Percentiles rank a stretch among this genome's conserved stretches.
Evolutionary conservation across 2,329 filamentous ascomycete genomes (phyloP).

Genomic region (Colletotrichum sp.): DNA sequence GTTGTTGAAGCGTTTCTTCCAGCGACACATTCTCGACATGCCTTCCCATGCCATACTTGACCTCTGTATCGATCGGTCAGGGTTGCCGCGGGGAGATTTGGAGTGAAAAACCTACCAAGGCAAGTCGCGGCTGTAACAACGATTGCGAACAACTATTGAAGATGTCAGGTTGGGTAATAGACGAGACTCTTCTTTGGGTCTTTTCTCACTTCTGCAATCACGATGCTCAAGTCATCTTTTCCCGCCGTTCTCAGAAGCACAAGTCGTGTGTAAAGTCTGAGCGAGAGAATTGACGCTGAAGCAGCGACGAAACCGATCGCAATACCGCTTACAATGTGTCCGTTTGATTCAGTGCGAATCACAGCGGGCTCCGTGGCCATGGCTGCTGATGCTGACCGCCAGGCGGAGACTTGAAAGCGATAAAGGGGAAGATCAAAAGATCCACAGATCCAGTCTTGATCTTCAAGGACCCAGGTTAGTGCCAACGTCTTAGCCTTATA

Average conservation of each 20-base stretch:
- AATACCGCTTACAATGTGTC: constrained; percentile 24
- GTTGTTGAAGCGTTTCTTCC: constrained; percentile 23
- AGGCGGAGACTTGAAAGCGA: not conserved
- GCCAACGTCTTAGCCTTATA: not conserved
- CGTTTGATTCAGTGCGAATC: constrained; percentile 24
- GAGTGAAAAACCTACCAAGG: not conserved
- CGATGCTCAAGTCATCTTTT: constrained; percentile 32
- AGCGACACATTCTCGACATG: constrained; percentile 24
- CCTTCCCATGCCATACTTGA: constrained; percentile 29
- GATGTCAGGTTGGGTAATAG: too few species aligned
- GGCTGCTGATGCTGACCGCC: not conserved
- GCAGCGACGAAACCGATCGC: constrained; percentile 24
- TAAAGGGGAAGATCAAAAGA: not conserved
- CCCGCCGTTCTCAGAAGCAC: constrained; percentile 26
- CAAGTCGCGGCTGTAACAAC: constrained; percentile 12
- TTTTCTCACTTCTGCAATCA: constrained; percentile 25
- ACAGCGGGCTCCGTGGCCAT: not conserved
- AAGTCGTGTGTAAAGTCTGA: constrained; percentile 28
- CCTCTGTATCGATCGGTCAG: constrained; percentile 15
- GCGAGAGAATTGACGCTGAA: constrained; percentile 13
- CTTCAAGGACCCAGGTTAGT: not conserved
- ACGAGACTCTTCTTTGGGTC: too few species aligned
- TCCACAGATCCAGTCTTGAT: not conserved
- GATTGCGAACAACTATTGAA: constrained; percentile 26
- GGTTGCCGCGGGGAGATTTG: not conserved